These are phyloP conservation scores for Ceratobasidium sp. DNA, from an alignment of 1,284 basidiomycete genomes.

Conservation along the genomic window DNA sequence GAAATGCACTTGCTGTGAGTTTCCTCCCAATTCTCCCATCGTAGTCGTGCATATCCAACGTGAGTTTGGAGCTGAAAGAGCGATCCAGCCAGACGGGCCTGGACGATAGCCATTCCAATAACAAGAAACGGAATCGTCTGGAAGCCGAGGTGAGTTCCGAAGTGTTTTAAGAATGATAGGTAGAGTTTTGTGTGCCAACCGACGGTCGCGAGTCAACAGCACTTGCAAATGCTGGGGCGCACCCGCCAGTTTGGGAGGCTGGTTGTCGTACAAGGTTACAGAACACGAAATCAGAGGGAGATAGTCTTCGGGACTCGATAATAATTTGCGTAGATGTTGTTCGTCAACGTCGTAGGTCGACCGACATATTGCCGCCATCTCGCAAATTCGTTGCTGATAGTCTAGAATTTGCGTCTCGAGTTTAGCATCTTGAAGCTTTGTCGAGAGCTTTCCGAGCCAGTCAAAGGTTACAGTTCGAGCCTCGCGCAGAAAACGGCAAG, in stretches of 20 bases:
- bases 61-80: conserved; percentile 53
- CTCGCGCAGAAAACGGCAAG: conserved; percentile 54
- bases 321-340: conserved; percentile 25
- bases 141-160: conserved; percentile 49
- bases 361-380: conserved; percentile 61
- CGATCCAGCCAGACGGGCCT: conserved; percentile 56
- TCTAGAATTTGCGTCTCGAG: conserved; percentile 52
- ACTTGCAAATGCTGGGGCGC: conserved; percentile 12
- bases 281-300: conserved; percentile 59
- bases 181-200: conserved; percentile 55
- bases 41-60: conserved; percentile 60
- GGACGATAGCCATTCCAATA: conserved; percentile 60
- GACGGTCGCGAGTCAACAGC: conserved; percentile 51
- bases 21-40: conserved; percentile 49
- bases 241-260: conserved; percentile 40
- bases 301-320: conserved; percentile 52
- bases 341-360: conserved; percentile 61
- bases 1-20: conserved; percentile 56
- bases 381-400: conserved; percentile 56
- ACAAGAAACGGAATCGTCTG: conserved; percentile 58
- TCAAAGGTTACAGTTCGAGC: conserved; percentile 57
- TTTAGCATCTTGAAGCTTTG: conserved; percentile 51
- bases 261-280: conserved; percentile 58
- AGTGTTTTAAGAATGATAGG: background rate
- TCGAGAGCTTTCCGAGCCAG: conserved; percentile 59